Percentiles rank a stretch among this genome's conserved stretches.
Evolutionary conservation across 139 green algal genomes (phyloP).

Genomic region (Pleodorina starrii): DNA sequence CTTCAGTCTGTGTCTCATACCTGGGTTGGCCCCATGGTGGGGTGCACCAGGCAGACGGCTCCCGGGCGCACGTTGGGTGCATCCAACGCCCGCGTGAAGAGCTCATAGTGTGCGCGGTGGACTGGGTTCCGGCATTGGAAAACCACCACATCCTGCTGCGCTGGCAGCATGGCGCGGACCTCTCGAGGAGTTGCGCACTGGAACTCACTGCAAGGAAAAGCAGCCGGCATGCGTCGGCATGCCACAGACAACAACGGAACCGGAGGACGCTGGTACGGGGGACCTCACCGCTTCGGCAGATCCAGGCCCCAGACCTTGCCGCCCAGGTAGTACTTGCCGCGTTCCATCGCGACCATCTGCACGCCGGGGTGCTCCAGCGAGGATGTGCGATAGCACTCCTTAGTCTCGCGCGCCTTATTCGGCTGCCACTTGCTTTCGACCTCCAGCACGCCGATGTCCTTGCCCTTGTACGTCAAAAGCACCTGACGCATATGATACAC

Average conservation of each 20-base stretch:
- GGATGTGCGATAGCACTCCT: conserved; percentile 89
- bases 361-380: conserved; percentile 95
- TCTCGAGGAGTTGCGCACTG: conserved; percentile 83
- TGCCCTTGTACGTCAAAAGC: conserved; percentile 90
- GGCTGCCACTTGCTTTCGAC: conserved; percentile 89
- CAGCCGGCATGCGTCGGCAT: too few relatives aligned
- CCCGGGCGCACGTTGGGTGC: conserved; percentile 81
- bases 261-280: too few relatives aligned
- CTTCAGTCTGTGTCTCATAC: too few relatives aligned
- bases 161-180: conserved; percentile 83
- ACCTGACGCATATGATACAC: too few relatives aligned
- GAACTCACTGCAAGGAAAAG: conserved; percentile 77
- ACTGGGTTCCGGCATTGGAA: conserved; percentile 98
- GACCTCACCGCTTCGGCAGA: conserved; percentile 72
- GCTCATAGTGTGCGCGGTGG: conserved; percentile 95
- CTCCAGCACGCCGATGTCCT: conserved; percentile 88
- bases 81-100: conserved; percentile 91
- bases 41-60: conserved; percentile 91
- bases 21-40: conserved; percentile 93
- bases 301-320: conserved; percentile 72
- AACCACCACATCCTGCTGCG: conserved; percentile 86
- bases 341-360: conserved; percentile 94
- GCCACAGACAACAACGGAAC: not conserved
- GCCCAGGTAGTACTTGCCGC: conserved; percentile 87
- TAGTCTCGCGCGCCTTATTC: conserved; percentile 70